Conservation (phyloP, 257 asterid genomes). For the Lantana camara region DNA sequence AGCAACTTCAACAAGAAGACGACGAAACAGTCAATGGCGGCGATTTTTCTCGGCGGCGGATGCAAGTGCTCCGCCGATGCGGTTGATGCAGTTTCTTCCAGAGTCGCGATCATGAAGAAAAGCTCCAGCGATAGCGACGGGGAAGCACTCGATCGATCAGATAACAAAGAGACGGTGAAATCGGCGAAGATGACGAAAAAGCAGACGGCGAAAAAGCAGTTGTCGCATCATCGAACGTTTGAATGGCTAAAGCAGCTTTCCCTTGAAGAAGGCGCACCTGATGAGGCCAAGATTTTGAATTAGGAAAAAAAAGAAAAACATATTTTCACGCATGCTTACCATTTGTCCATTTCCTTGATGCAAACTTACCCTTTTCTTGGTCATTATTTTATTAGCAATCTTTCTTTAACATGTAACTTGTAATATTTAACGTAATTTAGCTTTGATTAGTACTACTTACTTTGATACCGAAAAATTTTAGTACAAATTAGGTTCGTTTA, state of each 20-base stretch:
- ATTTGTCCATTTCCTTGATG: slow-evolving; percentile 30
- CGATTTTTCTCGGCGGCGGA: slow-evolving; percentile 47
- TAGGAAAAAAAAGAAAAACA: background rate
- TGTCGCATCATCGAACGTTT: slow-evolving; percentile 81
- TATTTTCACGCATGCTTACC: slow-evolving; percentile 39
- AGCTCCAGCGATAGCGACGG: slow-evolving; percentile 36
- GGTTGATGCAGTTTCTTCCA: slow-evolving; percentile 49
- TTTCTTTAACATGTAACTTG: slow-evolving; percentile 6
- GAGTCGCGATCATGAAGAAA: slow-evolving; percentile 32
- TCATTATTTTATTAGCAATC: slow-evolving; percentile 1
- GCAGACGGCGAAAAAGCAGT: slow-evolving; percentile 36
- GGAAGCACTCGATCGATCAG: slow-evolving; percentile 1
- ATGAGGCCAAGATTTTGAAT: slow-evolving; percentile 32
- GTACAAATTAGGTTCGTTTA: no score
- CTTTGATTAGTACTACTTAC: no score
- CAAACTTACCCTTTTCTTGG: slow-evolving; percentile 20
- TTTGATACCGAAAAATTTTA: no score
- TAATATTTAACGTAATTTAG: background rate
- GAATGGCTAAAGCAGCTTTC: slow-evolving; percentile 95
- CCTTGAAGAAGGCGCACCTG: slow-evolving; percentile 57
- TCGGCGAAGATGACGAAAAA: slow-evolving; percentile 19
- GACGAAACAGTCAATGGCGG: slow-evolving; percentile 33
- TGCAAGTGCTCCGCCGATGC: slow-evolving; percentile 65
- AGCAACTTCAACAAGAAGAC: slow-evolving; percentile 30
- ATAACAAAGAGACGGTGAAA: no score